These are phyloP conservation scores for Ophidiomyces ophidiicola DNA, from an alignment of 2,329 filamentous ascomycete genomes.

Conservation along the genomic window DNA sequence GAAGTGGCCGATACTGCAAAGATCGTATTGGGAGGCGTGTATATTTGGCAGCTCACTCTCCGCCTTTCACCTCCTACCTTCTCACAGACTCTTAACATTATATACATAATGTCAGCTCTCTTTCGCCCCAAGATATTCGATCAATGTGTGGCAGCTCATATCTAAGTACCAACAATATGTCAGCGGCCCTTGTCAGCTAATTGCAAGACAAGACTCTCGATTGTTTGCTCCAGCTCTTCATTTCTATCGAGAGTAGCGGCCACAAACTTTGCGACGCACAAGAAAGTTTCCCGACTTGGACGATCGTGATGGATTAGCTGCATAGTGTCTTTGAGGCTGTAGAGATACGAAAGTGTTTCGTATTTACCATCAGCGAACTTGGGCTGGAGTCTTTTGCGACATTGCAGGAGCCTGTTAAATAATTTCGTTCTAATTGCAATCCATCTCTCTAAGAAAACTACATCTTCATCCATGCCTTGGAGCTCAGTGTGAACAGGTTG, in stretches of 20 bases:
- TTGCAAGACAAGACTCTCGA: not conserved
- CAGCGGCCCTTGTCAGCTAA: not conserved
- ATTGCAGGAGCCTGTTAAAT: not conserved
- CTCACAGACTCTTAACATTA: too few relatives aligned
- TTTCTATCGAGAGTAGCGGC: conserved; percentile 10
- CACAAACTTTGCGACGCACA: conserved; percentile 7
- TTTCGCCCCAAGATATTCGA: too few relatives aligned
- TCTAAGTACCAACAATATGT: too few relatives aligned
- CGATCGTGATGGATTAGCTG: not conserved
- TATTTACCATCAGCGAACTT: not conserved
- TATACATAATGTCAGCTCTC: too few relatives aligned
- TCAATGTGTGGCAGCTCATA: too few relatives aligned
- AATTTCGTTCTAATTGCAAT: conserved; percentile 3
- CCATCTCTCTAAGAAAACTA: conserved; percentile 3
- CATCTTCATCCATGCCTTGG: not conserved
- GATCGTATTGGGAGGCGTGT: too few relatives aligned
- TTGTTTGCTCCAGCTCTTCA: conserved; percentile 7
- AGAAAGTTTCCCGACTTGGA: conserved; percentile 1
- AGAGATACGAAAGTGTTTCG: not conserved
- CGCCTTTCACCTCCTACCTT: too few relatives aligned
- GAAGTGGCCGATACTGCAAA: too few relatives aligned
- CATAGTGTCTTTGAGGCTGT: conserved; percentile 6
- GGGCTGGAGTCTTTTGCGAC: conserved; percentile 1
- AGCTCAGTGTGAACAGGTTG: not conserved
- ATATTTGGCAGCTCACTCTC: too few relatives aligned